Evolutionary conservation across 1,284 basidiomycete species (phyloP).

Genomic region (Boletellus deceptivus): DNA sequence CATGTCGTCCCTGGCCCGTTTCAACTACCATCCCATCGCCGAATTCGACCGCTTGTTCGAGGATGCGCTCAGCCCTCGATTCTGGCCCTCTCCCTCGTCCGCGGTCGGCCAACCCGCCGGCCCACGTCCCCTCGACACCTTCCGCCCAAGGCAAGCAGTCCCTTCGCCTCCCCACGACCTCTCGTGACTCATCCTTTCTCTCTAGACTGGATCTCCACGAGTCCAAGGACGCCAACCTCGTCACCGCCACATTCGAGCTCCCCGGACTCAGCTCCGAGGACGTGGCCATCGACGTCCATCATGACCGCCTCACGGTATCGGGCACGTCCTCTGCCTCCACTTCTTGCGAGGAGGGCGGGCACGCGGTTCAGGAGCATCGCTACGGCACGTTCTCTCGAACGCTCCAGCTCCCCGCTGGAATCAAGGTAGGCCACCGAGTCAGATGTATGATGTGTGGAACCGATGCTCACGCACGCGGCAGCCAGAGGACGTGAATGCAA

Average conservation of each 20-base stretch:
- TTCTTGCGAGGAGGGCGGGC: background rate
- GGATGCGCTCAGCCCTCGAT: background rate
- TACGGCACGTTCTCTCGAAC: constrained; percentile 4
- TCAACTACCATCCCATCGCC: background rate
- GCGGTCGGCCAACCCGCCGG: no score
- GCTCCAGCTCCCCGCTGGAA: background rate
- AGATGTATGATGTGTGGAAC: background rate
- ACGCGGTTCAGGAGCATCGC: constrained; percentile 2
- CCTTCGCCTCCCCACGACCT: background rate
- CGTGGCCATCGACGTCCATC: constrained; percentile 40
- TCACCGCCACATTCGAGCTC: constrained; percentile 46
- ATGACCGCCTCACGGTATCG: constrained; percentile 42
- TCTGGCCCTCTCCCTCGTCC: background rate
- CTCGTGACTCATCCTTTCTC: background rate
- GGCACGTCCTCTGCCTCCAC: constrained; percentile 29
- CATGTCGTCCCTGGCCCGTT: background rate
- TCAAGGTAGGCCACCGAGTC: background rate
- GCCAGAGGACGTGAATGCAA: constrained; percentile 10
- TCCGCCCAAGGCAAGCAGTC: background rate
- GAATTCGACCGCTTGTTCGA: background rate
- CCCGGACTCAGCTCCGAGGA: constrained; percentile 43
- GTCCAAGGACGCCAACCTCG: constrained; percentile 35
- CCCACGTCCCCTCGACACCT: background rate
- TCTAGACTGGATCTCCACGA: constrained; percentile 45
- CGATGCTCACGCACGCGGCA: background rate